Percentiles rank a stretch among this genome's conserved stretches.
Conservation (phyloP, 306 rosid species). For the Arachis stenosperma region DNA sequence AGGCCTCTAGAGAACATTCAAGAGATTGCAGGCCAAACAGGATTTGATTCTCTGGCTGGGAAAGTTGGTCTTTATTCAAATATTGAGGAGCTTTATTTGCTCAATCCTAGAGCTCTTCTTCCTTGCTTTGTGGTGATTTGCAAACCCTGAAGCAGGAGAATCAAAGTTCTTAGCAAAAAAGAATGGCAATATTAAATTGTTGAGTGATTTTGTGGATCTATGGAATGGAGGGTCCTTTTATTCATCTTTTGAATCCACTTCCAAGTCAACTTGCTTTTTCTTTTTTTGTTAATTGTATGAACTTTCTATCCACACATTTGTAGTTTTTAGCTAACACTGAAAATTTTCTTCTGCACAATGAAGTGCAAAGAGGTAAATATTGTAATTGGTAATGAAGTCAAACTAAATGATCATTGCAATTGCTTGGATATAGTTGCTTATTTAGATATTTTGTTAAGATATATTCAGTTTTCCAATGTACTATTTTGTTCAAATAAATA, state of each 20-base stretch:
- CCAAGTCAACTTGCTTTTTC: slow-evolving; percentile 22
- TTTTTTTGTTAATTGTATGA: slow-evolving; percentile 38
- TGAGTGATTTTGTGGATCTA: slow-evolving; percentile 38
- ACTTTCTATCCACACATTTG: slow-evolving; percentile 33
- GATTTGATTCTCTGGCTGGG: slow-evolving; percentile 89
- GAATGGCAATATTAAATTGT: slow-evolving; percentile 27
- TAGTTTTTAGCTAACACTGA: slow-evolving; percentile 16
- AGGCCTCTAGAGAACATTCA: slow-evolving; percentile 83
- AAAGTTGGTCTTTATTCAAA: slow-evolving; percentile 84
- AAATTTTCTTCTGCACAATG: slow-evolving; percentile 20
- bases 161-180: slow-evolving; percentile 4
- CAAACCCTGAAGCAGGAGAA: slow-evolving; percentile 60
- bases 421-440: background rate
- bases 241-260: slow-evolving; percentile 32
- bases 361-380: slow-evolving; percentile 9
- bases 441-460: no score
- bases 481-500: no score
- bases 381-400: slow-evolving; percentile 14
- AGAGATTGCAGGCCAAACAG: slow-evolving; percentile 79
- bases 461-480: no score
- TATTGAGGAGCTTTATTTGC: slow-evolving; percentile 89
- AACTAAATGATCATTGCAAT: slow-evolving; percentile 7
- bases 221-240: slow-evolving; percentile 13
- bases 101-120: slow-evolving; percentile 82
- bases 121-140: slow-evolving; percentile 91